Percentiles rank a stretch among this genome's conserved stretches.
These are phyloP conservation scores for Tephrocybe sp. DNA, from an alignment of 768 basidiomycete species.

Conservation along the genomic window DNA sequence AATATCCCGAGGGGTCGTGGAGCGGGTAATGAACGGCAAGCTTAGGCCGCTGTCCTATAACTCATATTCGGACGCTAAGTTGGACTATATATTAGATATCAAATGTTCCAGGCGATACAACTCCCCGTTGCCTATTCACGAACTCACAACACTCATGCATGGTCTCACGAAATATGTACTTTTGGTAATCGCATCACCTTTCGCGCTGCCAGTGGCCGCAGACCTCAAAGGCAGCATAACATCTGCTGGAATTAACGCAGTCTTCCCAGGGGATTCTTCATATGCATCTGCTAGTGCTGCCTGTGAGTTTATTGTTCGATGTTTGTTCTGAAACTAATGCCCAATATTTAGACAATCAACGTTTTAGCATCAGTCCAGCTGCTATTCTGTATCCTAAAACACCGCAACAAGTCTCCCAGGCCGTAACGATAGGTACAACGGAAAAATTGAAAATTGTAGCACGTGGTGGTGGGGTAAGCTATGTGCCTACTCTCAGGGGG, in stretches of 20 bases:
- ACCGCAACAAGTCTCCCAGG: slow-evolving; percentile 31
- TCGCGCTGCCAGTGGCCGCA: neutral
- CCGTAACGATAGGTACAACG: slow-evolving; percentile 30
- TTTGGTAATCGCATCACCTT: neutral
- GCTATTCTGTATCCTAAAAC: slow-evolving; percentile 35
- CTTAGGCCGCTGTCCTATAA: too few species aligned
- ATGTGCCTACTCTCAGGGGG: neutral
- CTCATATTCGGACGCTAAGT: too few species aligned
- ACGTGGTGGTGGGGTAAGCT: slow-evolving; percentile 41
- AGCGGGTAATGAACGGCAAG: too few species aligned
- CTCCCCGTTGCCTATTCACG: neutral
- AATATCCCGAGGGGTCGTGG: too few species aligned
- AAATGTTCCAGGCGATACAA: neutral
- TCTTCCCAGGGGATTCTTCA: slow-evolving; percentile 19
- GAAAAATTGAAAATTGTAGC: slow-evolving; percentile 36
- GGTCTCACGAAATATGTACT: neutral
- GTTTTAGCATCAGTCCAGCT: slow-evolving; percentile 36
- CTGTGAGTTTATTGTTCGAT: slow-evolving; percentile 7
- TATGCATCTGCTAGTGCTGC: slow-evolving; percentile 17
- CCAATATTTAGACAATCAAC: slow-evolving; percentile 31
- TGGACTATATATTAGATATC: neutral
- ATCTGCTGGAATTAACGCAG: slow-evolving; percentile 12
- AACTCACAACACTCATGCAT: neutral
- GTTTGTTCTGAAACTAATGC: neutral
- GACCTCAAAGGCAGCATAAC: slow-evolving; percentile 11